Conservation (phyloP, 805 yeast genomes). For the Metschnikowia anglica region DNA sequence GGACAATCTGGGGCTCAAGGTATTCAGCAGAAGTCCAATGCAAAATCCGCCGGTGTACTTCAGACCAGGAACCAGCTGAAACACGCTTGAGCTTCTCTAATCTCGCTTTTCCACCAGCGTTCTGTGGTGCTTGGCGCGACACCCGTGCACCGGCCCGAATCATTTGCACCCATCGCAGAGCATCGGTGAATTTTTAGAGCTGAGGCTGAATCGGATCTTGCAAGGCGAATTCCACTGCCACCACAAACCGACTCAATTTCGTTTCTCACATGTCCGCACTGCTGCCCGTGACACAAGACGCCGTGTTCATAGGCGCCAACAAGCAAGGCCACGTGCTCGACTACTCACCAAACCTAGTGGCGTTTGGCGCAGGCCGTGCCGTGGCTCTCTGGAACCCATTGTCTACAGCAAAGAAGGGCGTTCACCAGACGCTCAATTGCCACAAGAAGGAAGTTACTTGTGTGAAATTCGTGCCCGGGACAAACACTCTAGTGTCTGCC, state of each 20-base stretch:
- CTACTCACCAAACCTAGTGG: slow-evolving; percentile 47
- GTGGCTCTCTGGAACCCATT: slow-evolving; percentile 72
- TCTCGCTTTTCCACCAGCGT: too few relatives aligned
- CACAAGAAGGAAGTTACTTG: slow-evolving; percentile 66
- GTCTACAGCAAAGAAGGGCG: slow-evolving; percentile 43
- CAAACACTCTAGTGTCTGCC: slow-evolving; percentile 53
- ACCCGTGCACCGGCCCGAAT: slow-evolving; percentile 19
- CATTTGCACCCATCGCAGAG: slow-evolving; percentile 19
- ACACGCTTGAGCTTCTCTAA: too few relatives aligned
- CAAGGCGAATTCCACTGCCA: too few relatives aligned
- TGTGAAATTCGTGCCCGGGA: slow-evolving; percentile 50
- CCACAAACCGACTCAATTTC: too few relatives aligned
- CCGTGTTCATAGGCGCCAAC: slow-evolving; percentile 72
- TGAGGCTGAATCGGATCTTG: neutral
- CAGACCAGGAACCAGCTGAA: too few relatives aligned
- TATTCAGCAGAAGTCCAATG: too few relatives aligned
- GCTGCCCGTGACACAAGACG: slow-evolving; percentile 39
- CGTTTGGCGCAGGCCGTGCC: slow-evolving; percentile 68
- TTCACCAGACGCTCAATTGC: slow-evolving; percentile 54
- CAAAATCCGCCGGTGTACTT: too few relatives aligned
- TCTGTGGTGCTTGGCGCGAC: neutral
- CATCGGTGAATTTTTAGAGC: neutral
- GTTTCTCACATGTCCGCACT: too few relatives aligned
- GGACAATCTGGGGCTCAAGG: too few relatives aligned
- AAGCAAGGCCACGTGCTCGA: slow-evolving; percentile 62